Percentiles rank a stretch among this genome's conserved stretches.
These are phyloP conservation scores for Trypanosoma cruzi DNA, from an alignment of 208 protist genomes.

Conservation along the genomic window DNA sequence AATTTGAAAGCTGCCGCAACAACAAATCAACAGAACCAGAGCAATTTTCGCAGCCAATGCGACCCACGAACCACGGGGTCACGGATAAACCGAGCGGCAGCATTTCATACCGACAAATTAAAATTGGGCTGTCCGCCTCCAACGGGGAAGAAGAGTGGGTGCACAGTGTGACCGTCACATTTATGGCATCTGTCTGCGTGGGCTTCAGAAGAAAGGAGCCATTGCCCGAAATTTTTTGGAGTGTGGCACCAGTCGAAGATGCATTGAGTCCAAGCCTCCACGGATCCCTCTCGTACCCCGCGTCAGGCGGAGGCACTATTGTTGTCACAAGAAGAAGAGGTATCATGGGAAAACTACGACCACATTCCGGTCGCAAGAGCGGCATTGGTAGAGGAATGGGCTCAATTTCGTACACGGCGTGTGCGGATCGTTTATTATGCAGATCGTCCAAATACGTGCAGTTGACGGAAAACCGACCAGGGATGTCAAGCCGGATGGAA, in stretches of 20 bases:
- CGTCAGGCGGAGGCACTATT: slow-evolving; percentile 29
- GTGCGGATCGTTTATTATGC: slow-evolving; percentile 22
- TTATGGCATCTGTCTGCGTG: slow-evolving; percentile 3
- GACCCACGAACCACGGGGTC: slow-evolving; percentile 42
- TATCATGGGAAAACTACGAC: slow-evolving; percentile 36
- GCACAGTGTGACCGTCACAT: slow-evolving; percentile 23
- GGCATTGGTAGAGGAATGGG: slow-evolving; percentile 39
- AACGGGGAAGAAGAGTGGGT: slow-evolving; percentile 38
- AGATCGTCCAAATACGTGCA: slow-evolving; percentile 61
- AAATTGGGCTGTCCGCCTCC: slow-evolving; percentile 33
- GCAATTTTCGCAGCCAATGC: slow-evolving; percentile 15
- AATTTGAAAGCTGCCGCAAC: slow-evolving; percentile 36
- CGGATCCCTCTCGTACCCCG: background rate
- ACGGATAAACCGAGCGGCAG: slow-evolving; percentile 28
- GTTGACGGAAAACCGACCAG: slow-evolving; percentile 46
- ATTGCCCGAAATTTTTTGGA: slow-evolving; percentile 6
- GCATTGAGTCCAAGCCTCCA: slow-evolving; percentile 7
- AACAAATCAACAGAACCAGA: slow-evolving; percentile 31
- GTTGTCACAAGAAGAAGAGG: slow-evolving; percentile 32
- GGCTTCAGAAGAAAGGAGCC: slow-evolving; percentile 4
- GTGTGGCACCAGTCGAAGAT: background rate
- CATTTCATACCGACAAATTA: slow-evolving; percentile 40
- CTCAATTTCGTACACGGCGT: slow-evolving; percentile 25
- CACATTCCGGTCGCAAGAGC: slow-evolving; percentile 41
- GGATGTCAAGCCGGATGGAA: slow-evolving; percentile 18